Conservation (phyloP, 208 protist species). For the Vickermania ingenoplastis region DNA sequence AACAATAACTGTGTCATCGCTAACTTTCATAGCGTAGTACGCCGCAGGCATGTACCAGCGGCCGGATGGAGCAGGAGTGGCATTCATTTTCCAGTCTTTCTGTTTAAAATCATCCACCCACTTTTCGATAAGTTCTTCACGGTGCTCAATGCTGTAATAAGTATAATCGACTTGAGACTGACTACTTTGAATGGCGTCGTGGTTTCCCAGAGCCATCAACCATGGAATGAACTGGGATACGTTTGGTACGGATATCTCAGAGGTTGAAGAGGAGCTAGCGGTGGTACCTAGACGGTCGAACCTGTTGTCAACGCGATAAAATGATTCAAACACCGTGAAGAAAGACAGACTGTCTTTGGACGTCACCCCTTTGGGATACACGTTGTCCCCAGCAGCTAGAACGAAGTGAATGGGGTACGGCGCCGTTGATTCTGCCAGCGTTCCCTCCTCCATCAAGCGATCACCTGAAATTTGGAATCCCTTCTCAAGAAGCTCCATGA, state of each 20-base stretch:
- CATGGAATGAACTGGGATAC: conserved; percentile 16
- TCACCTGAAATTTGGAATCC: not conserved
- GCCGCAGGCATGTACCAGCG: conserved; percentile 24
- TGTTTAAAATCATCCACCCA: conserved; percentile 1
- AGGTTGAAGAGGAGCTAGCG: too few relatives aligned
- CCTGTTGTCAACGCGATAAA: too few relatives aligned
- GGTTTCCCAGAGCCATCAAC: conserved; percentile 35
- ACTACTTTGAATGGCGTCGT: conserved; percentile 29
- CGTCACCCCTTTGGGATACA: conserved; percentile 25
- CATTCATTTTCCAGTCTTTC: not conserved
- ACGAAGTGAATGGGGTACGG: conserved; percentile 17
- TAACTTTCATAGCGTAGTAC: conserved; percentile 19
- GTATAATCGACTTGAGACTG: conserved; percentile 20
- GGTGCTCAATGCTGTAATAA: conserved; percentile 2
- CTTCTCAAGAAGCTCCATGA: conserved; percentile 10
- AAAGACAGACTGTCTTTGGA: conserved; percentile 11
- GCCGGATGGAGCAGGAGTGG: conserved; percentile 1
- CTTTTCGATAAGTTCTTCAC: not conserved
- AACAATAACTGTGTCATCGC: conserved; percentile 14
- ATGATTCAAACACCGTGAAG: conserved; percentile 19
- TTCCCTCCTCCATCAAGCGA: not conserved
- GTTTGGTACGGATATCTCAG: not conserved
- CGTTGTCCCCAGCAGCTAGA: conserved; percentile 38
- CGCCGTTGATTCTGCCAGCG: not conserved
- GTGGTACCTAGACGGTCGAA: too few relatives aligned